phyloP scores from a whole-genome alignment of 2,329 filamentous ascomycete genomes.

The Chaetomium olivaceum region DNA sequence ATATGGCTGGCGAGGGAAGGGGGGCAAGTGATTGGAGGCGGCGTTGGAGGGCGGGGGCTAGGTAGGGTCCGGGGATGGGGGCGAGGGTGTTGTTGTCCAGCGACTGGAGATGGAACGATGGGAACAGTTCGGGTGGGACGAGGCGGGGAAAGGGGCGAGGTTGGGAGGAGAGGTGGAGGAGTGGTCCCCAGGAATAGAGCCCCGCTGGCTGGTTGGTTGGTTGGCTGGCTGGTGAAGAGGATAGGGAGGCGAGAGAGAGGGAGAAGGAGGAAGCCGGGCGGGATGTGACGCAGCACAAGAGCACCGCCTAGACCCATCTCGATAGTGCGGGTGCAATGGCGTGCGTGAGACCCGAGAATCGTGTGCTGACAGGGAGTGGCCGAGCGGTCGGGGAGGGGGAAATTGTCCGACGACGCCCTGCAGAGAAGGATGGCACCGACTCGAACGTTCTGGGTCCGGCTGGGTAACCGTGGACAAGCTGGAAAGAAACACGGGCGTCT shows the following conservation, averaged over 20 bases:
- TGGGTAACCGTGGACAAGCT: constrained; percentile 9
- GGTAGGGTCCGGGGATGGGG: background rate
- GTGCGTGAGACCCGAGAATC: constrained; percentile 13
- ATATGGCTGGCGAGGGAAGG: background rate
- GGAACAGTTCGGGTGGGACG: background rate
- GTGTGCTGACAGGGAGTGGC: background rate
- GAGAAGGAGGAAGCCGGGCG: background rate
- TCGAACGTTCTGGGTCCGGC: constrained; percentile 8
- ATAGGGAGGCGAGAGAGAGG: background rate
- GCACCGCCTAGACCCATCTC: constrained; percentile 12
- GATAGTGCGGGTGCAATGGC: constrained; percentile 20
- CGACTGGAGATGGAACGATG: background rate
- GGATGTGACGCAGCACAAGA: background rate
- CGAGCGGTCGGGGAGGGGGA: background rate
- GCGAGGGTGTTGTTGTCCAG: background rate
- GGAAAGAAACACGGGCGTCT: background rate
- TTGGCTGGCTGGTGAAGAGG: background rate
- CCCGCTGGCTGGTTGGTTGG: background rate
- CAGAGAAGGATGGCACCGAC: constrained; percentile 13
- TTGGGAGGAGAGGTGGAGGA: background rate
- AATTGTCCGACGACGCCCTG: constrained; percentile 20
- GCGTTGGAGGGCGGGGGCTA: background rate
- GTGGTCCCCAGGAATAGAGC: background rate
- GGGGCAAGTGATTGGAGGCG: background rate
- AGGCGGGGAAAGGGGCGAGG: background rate